phyloP scores from a whole-genome alignment of 768 basidiomycete genomes.

The Naganishia friedmannii region DNA sequence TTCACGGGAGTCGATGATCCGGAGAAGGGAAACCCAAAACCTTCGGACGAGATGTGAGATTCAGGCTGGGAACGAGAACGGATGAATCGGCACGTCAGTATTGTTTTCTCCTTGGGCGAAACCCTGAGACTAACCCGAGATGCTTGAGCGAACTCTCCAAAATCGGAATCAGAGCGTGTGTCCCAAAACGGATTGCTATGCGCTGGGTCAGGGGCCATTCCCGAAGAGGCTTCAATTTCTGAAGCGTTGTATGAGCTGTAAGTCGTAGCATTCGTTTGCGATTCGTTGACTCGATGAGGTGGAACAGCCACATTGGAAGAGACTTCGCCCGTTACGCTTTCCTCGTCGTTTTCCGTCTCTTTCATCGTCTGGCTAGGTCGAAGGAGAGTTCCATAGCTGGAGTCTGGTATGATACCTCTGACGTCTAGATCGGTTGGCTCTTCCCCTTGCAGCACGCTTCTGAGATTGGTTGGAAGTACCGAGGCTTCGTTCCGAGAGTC shows the following conservation, averaged over 20 bases:
- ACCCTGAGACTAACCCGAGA: neutral
- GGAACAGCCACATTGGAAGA: neutral
- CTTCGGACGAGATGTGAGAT: neutral
- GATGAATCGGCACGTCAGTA: no score
- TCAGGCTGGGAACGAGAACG: neutral
- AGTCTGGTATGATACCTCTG: slow-evolving; percentile 12
- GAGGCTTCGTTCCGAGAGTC: neutral
- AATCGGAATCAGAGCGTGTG: slow-evolving; percentile 22
- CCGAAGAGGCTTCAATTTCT: neutral
- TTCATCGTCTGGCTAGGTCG: neutral
- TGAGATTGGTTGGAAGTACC: slow-evolving; percentile 3
- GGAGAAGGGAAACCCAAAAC: slow-evolving; percentile 1
- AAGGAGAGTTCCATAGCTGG: slow-evolving; percentile 3
- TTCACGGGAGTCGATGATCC: slow-evolving; percentile 28
- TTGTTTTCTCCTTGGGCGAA: no score
- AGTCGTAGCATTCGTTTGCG: neutral
- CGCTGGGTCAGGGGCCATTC: neutral
- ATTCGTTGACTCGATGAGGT: neutral
- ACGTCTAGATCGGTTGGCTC: neutral
- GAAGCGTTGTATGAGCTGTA: neutral
- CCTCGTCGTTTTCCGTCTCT: neutral
- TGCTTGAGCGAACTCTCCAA: slow-evolving; percentile 25
- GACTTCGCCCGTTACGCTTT: neutral
- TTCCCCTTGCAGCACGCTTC: neutral
- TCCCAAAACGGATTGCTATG: neutral